These are phyloP conservation scores for Parastagonospora avenae DNA, from an alignment of 2,329 filamentous ascomycete species.

Conservation along the genomic window DNA sequence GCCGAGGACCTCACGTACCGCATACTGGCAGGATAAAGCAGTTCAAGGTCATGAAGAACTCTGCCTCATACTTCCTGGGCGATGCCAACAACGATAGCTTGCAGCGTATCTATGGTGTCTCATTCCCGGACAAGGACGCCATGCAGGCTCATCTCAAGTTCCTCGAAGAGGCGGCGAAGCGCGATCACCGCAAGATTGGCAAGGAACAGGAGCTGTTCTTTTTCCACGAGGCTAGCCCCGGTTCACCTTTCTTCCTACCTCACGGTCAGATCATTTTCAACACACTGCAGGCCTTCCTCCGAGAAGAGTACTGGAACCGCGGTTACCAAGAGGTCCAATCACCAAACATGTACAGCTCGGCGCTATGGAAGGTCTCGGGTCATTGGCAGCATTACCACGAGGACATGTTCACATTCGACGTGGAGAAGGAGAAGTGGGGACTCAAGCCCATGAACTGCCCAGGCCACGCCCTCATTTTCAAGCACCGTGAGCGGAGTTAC, in stretches of 20 bases:
- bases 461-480: constrained; percentile 88
- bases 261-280: constrained; percentile 95
- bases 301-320: constrained; percentile 87
- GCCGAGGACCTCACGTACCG: constrained; percentile 91
- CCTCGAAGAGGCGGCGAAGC: constrained; percentile 96
- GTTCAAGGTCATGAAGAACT: constrained; percentile 90
- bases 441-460: constrained; percentile 99
- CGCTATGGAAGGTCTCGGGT: constrained; percentile 91
- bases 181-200: constrained; percentile 92
- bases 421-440: constrained; percentile 83
- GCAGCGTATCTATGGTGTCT: constrained; percentile 95
- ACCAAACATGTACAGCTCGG: constrained; percentile 94
- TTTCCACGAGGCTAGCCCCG: constrained; percentile 92
- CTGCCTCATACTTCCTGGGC: constrained; percentile 88
- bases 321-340: constrained; percentile 95
- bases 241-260: constrained; percentile 88
- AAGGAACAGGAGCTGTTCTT: constrained; percentile 97
- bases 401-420: constrained; percentile 88
- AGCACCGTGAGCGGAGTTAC: constrained; percentile 82
- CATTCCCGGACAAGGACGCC: constrained; percentile 95
- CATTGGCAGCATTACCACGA: constrained; percentile 94
- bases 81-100: constrained; percentile 93
- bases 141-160: constrained; percentile 94
- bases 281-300: constrained; percentile 78
- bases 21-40: constrained; percentile 93